Percentiles rank a stretch among this genome's conserved stretches.
Conservation (phyloP, 1,139 yeast genomes). For the Hanseniaspora uvarum region DNA sequence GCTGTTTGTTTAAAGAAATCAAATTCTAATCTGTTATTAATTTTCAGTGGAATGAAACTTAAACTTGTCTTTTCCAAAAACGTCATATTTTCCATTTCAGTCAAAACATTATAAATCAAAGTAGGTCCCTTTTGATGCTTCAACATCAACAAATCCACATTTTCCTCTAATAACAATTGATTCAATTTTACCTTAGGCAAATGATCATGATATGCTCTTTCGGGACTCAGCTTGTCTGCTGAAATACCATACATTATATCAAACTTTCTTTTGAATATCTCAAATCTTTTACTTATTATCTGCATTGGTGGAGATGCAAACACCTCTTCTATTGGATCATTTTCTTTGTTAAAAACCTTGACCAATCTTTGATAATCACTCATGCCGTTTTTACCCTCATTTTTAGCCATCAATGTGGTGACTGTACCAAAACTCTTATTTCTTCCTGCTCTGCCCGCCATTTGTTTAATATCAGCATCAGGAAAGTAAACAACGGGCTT, state of each 20-base stretch:
- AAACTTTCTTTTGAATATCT: neutral
- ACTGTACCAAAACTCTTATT: constrained; percentile 34
- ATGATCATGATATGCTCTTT: neutral
- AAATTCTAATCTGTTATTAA: neutral
- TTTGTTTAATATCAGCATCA: constrained; percentile 69
- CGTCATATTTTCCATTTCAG: neutral
- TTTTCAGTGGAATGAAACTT: neutral
- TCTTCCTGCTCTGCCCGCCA: constrained; percentile 95
- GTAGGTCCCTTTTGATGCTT: constrained; percentile 1
- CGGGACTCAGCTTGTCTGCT: neutral
- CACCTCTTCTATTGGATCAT: constrained; percentile 43
- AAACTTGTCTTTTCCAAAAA: neutral
- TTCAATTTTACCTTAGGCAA: neutral
- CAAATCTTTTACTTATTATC: constrained; percentile 34
- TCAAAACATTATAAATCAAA: neutral
- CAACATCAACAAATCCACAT: neutral
- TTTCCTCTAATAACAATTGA: neutral
- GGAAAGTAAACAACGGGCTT: constrained; percentile 35
- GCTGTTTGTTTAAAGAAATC: neutral
- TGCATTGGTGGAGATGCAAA: constrained; percentile 62
- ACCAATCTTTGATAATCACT: constrained; percentile 39
- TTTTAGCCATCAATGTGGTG: constrained; percentile 37
- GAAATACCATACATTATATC: neutral
- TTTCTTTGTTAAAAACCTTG: constrained; percentile 40
- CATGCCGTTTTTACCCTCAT: constrained; percentile 45